Evolutionary conservation across 2,329 filamentous ascomycete species (phyloP).

Genomic region (Mycocentrospora acerina): DNA sequence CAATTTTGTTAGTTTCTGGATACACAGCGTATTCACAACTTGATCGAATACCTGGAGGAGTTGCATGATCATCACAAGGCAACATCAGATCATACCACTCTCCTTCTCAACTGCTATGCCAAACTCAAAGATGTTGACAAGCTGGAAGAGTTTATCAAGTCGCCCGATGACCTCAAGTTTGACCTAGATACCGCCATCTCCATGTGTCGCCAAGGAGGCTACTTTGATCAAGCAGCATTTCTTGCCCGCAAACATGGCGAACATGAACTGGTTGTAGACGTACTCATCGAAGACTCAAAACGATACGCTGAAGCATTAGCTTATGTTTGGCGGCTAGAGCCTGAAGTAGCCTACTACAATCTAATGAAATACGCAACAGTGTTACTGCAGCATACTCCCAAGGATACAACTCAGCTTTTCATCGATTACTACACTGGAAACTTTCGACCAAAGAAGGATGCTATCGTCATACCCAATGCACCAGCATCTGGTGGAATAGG

Average conservation of each 20-base stretch:
- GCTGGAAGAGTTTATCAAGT: slow-evolving; percentile 94
- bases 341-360: slow-evolving; percentile 77
- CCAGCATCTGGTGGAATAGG: slow-evolving; percentile 47
- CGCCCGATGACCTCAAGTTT: slow-evolving; percentile 90
- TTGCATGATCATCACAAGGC: slow-evolving; percentile 91
- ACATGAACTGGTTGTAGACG: slow-evolving; percentile 90
- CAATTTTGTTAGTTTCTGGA: slow-evolving; percentile 70
- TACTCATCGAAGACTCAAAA: slow-evolving; percentile 92
- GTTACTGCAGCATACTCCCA: slow-evolving; percentile 80
- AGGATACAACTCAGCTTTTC: slow-evolving; percentile 81
- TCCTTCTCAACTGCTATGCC: slow-evolving; percentile 94
- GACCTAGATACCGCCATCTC: slow-evolving; percentile 95
- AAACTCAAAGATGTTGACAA: slow-evolving; percentile 98
- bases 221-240: slow-evolving; percentile 95
- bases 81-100: slow-evolving; percentile 90
- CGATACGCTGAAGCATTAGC: slow-evolving; percentile 84
- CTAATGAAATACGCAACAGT: slow-evolving; percentile 95
- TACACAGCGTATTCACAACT: slow-evolving; percentile 94
- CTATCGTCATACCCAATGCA: slow-evolving; percentile 52
- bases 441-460: slow-evolving; percentile 72
- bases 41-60: slow-evolving; percentile 96
- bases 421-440: slow-evolving; percentile 91
- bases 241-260: slow-evolving; percentile 93
- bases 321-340: slow-evolving; percentile 87
- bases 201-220: slow-evolving; percentile 96